phyloP scores from a whole-genome alignment of 2,329 filamentous ascomycete genomes.

The Cladosporium sp. region DNA sequence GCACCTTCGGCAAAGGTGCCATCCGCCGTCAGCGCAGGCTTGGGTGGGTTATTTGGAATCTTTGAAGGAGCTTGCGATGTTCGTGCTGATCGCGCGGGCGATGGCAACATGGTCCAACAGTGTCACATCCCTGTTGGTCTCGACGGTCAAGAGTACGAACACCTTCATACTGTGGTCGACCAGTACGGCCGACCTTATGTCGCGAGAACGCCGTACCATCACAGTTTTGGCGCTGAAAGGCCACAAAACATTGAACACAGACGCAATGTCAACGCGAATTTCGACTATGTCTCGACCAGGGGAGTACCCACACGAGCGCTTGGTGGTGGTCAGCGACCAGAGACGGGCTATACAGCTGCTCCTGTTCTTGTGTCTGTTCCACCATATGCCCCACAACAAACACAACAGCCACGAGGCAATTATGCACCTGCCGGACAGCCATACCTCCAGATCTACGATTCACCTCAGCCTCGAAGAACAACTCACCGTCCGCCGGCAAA shows the following conservation, averaged over 20 bases:
- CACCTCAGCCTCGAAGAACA: no score
- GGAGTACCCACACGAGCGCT: no score
- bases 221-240: neutral
- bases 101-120: neutral
- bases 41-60: slow-evolving; percentile 27
- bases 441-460: neutral
- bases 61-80: slow-evolving; percentile 33
- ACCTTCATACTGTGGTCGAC: neutral
- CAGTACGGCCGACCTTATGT: neutral
- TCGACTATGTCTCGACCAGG: no score
- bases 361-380: no score
- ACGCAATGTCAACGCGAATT: no score
- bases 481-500: no score
- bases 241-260: neutral
- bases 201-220: neutral
- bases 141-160: neutral
- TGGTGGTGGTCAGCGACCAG: no score
- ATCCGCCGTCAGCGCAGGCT: neutral
- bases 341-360: no score
- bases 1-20: neutral
- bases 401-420: no score
- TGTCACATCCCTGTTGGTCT: neutral
- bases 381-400: no score
- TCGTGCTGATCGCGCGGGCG: neutral
- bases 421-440: neutral